Percentiles rank a stretch among this genome's conserved stretches.
phyloP scores from a whole-genome alignment of 1,139 yeast species.

The Geotrichum restrictum region DNA sequence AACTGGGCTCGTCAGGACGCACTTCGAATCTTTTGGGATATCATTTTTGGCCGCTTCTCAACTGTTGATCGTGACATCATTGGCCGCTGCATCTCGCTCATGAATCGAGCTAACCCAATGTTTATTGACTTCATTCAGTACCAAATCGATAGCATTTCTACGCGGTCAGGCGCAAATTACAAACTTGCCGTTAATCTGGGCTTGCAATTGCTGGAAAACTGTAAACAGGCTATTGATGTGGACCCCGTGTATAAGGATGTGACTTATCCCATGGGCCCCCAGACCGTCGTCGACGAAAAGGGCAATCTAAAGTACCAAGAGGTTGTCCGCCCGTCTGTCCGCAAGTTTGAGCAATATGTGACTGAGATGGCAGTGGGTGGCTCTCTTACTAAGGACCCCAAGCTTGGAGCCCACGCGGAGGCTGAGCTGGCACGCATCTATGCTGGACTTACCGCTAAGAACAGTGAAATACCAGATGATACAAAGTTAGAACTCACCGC shows the following conservation, averaged over 20 bases:
- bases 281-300: constrained; percentile 78
- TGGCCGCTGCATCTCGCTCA: constrained; percentile 90
- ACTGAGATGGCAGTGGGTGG: constrained; percentile 97
- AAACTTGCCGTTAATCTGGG: constrained; percentile 86
- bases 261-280: constrained; percentile 89
- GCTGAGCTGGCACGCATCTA: constrained; percentile 83
- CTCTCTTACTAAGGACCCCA: constrained; percentile 63
- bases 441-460: constrained; percentile 72
- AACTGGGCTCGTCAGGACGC: constrained; percentile 99
- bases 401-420: constrained; percentile 51
- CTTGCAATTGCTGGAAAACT: constrained; percentile 88
- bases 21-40: constrained; percentile 87
- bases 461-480: constrained; percentile 48
- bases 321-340: constrained; percentile 80
- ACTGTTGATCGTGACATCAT: constrained; percentile 94
- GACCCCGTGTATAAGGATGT: constrained; percentile 96
- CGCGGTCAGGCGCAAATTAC: constrained; percentile 81
- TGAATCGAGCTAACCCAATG: constrained; percentile 95
- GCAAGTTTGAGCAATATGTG: constrained; percentile 94
- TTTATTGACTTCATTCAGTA: constrained; percentile 95
- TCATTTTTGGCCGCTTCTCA: constrained; percentile 86
- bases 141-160: constrained; percentile 89
- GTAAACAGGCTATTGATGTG: constrained; percentile 75
- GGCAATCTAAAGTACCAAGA: constrained; percentile 85
- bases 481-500: constrained; percentile 75